Evolutionary conservation across 768 basidiomycete species (phyloP).

Genomic region (Brasilioporus rufonigricans): DNA sequence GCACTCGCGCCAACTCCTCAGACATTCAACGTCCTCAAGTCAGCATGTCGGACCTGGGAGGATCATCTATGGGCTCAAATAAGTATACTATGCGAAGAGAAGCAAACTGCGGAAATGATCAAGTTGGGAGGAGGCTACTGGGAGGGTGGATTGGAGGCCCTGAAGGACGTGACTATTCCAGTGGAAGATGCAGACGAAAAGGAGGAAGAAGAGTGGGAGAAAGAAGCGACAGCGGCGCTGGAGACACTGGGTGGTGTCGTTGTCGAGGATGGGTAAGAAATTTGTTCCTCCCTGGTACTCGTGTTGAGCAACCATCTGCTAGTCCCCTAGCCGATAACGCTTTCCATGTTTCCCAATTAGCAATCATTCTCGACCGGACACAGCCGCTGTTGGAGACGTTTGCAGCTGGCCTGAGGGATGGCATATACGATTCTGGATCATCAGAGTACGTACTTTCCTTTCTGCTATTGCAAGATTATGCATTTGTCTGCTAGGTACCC

Average conservation of each 20-base stretch:
- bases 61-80: constrained; percentile 94
- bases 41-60: constrained; percentile 86
- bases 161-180: constrained; percentile 38
- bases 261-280: constrained; percentile 61
- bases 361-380: constrained; percentile 72
- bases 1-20: constrained; percentile 73
- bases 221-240: constrained; percentile 57
- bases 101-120: constrained; percentile 66
- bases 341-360: constrained; percentile 79
- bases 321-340: constrained; percentile 68
- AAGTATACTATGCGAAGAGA: constrained; percentile 77
- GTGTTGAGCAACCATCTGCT: constrained; percentile 3
- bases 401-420: constrained; percentile 52
- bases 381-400: constrained; percentile 68
- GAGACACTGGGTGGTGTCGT: constrained; percentile 55
- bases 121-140: constrained; percentile 74
- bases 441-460: constrained; percentile 51
- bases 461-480: not conserved
- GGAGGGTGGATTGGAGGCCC: constrained; percentile 57
- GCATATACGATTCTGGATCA: constrained; percentile 45
- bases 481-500: constrained; percentile 48
- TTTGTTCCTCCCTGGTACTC: constrained; percentile 1
- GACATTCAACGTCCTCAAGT: constrained; percentile 63
- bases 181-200: constrained; percentile 29
- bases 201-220: constrained; percentile 61